Conservation (phyloP, 176 grass and related monocot species). For the Aegilops sharonensis region DNA sequence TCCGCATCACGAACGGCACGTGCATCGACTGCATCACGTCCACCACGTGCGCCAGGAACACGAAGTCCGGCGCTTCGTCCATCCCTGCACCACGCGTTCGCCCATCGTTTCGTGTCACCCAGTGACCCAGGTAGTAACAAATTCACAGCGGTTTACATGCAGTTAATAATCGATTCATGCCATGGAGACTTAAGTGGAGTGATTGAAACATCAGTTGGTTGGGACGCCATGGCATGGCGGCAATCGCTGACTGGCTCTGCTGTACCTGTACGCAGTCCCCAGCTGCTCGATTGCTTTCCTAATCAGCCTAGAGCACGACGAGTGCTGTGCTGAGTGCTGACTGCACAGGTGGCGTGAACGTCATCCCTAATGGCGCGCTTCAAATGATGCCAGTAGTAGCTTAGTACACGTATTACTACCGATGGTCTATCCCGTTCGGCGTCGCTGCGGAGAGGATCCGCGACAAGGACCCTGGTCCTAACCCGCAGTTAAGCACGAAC, state of each 20-base stretch:
- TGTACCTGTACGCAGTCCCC: background rate
- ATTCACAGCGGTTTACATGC: too few species aligned
- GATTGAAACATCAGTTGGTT: background rate
- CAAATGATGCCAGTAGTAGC: background rate
- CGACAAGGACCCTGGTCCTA: background rate
- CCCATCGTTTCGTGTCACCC: too few species aligned
- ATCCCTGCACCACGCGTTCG: conserved; percentile 11
- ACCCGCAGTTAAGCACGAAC: background rate
- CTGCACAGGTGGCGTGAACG: background rate
- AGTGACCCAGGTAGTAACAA: too few species aligned
- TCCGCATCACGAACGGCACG: conserved; percentile 59
- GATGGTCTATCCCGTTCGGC: conserved; percentile 7
- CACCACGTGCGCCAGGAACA: conserved; percentile 85
- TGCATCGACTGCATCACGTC: conserved; percentile 78
- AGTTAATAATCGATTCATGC: too few species aligned
- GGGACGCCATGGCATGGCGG: background rate
- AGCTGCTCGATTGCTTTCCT: background rate
- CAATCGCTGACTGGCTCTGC: background rate
- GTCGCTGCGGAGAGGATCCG: background rate
- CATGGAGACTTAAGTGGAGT: too few species aligned
- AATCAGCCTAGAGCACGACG: too few species aligned
- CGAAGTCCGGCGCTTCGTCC: conserved; percentile 75
- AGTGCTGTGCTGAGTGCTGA: too few species aligned
- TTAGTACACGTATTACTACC: background rate
- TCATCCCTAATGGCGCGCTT: background rate